Percentiles rank a stretch among this genome's conserved stretches.
These are phyloP conservation scores for Wallemia ichthyophaga DNA, from an alignment of 1,284 basidiomycete species.

Conservation along the genomic window DNA sequence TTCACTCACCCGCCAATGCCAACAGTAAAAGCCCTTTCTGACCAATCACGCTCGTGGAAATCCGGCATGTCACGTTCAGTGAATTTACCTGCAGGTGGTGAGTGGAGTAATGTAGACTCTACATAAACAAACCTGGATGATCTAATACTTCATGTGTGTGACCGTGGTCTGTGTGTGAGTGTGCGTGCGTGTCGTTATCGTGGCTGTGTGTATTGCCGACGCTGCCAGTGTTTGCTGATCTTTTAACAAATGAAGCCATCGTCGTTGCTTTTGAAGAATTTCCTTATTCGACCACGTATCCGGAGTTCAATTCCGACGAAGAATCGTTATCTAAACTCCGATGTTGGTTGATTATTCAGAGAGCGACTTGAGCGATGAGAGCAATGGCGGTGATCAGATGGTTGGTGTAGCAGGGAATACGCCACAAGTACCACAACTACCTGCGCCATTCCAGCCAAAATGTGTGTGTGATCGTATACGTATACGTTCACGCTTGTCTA, in stretches of 20 bases:
- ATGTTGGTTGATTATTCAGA: background rate
- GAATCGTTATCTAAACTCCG: constrained; percentile 6
- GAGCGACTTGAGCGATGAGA: constrained; percentile 8
- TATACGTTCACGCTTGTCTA: constrained; percentile 1
- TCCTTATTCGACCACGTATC: background rate
- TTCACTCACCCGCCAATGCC: constrained; percentile 67
- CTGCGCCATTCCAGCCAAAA: constrained; percentile 10
- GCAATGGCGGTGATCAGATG: too few species aligned
- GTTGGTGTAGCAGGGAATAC: too few species aligned
- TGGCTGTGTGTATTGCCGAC: constrained; percentile 3
- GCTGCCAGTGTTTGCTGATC: constrained; percentile 11
- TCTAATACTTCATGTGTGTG: constrained; percentile 76
- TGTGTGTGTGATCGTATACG: constrained; percentile 3
- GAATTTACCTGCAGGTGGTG: constrained; percentile 58
- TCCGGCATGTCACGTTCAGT: constrained; percentile 75
- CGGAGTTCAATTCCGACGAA: constrained; percentile 8
- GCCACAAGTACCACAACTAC: constrained; percentile 25
- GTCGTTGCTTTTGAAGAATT: constrained; percentile 1
- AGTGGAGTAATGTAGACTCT: constrained; percentile 7
- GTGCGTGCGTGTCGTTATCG: constrained; percentile 10
- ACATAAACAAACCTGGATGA: constrained; percentile 31
- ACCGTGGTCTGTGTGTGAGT: constrained; percentile 8
- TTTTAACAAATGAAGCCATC: constrained; percentile 9
- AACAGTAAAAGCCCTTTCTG: constrained; percentile 79
- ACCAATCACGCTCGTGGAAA: constrained; percentile 52